phyloP scores from a whole-genome alignment of 1,139 yeast species.

The Sugiyamaella japonica region DNA sequence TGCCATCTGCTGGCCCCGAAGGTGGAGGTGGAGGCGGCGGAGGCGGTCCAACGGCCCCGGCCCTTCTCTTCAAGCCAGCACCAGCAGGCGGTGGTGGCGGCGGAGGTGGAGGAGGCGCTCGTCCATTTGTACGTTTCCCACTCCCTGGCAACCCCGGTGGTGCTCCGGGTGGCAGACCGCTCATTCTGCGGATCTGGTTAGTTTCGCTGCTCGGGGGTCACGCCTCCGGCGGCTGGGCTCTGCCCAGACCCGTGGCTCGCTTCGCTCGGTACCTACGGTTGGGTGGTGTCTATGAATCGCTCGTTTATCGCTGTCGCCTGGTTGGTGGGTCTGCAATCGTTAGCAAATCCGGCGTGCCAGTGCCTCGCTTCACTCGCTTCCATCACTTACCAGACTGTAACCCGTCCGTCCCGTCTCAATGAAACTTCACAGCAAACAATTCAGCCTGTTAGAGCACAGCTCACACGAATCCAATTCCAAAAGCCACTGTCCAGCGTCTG shows the following conservation, averaged over 20 bases:
- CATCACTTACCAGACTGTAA: not conserved
- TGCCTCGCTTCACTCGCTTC: not conserved
- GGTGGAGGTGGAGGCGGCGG: constrained; percentile 29
- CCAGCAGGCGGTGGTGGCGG: constrained; percentile 4
- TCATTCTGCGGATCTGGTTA: not conserved
- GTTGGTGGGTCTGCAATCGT: not conserved
- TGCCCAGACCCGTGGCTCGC: not conserved
- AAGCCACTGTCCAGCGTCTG: not conserved
- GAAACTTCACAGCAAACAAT: too few species aligned
- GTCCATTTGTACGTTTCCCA: constrained; percentile 1
- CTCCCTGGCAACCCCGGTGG: constrained; percentile 9
- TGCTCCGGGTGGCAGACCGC: constrained; percentile 8
- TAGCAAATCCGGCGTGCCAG: not conserved
- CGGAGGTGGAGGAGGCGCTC: constrained; percentile 12
- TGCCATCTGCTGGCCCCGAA: not conserved
- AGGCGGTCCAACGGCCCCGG: constrained; percentile 4
- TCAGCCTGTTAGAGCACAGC: too few species aligned
- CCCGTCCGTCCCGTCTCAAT: too few species aligned
- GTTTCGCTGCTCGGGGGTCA: not conserved
- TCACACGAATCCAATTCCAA: not conserved
- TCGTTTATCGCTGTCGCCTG: not conserved
- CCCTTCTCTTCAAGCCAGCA: not conserved
- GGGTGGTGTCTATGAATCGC: not conserved
- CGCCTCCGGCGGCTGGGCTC: constrained; percentile 1
- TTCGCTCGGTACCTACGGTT: not conserved